These are phyloP conservation scores for Maudiozyma humilis DNA, from an alignment of 1,139 yeast genomes.

Conservation along the genomic window DNA sequence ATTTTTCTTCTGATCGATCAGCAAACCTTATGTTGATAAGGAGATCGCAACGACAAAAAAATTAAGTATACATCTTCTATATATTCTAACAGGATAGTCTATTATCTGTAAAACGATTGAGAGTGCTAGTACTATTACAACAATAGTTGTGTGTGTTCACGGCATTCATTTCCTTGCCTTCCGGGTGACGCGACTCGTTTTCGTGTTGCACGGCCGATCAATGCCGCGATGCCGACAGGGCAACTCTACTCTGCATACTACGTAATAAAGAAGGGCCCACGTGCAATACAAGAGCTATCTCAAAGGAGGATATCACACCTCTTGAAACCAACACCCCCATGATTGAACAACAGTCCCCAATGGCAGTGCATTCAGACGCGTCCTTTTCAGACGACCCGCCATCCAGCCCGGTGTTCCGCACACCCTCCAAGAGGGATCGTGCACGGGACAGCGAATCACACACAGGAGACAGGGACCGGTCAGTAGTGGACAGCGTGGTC, in stretches of 20 bases:
- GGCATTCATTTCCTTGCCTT: background rate
- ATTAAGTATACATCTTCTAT: background rate
- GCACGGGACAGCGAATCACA: background rate
- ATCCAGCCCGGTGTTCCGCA: background rate
- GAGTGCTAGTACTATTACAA: background rate
- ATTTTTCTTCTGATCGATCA: no score
- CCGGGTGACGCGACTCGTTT: background rate
- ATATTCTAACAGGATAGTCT: background rate
- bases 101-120: background rate
- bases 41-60: background rate
- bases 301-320: no score
- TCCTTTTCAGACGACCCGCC: background rate
- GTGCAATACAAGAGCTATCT: no score
- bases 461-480: background rate
- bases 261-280: no score
- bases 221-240: background rate
- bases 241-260: background rate
- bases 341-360: background rate
- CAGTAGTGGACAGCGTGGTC: slow-evolving; percentile 7
- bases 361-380: background rate
- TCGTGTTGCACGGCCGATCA: background rate
- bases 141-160: background rate
- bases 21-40: background rate
- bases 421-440: background rate
- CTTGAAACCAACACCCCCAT: no score